Base-by-base conservation (phyloP, 2,329 filamentous ascomycete species). In the Aphanoascus verrucosus region DNA sequence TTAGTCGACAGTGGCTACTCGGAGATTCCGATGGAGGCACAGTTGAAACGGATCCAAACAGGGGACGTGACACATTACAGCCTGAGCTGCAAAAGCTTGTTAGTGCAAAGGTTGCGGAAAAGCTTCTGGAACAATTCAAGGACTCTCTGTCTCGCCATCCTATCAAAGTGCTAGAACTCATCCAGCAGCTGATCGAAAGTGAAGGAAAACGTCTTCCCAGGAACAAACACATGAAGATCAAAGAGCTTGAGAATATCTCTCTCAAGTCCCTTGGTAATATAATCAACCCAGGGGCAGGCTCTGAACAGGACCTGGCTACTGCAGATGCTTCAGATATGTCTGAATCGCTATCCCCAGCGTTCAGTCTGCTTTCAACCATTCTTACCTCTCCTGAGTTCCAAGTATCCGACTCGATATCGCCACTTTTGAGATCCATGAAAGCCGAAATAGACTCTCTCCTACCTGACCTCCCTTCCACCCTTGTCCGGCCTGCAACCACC, bases 321-420 rank as follows among this genome's bases (percentile, higher is more conserved):
- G 42, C 9, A 3, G 55, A 14, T 56, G 58, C 8, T 20, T 53
- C 48, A 44, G 69, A 70, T 14, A 61, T 63, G 19, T 61, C 60
- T 3, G 69, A 72, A 46, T 69, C 68, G 2, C 54, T 73, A 28
- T 66, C 69, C 4, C 65, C 66, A 8, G 69, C 70, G 7, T 69
- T 72, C 58, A 73, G 70, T 52, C 59, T 73, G 15, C 59, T 73
- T 2, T 73, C 70, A 3, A 71, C 70, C 5, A 66, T 73, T 5
- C 58, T 73, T 19, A 65, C 70, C 2, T 72, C 71, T 5, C 67
- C 70, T 1, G 68, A 70, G 8, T 72, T 72, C 37, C 58, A 62
- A 1, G 54, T 63, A 6, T 65, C 69, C 1, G 55, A 61, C 42
- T 62, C 65, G 19, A 64, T 65, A 3, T 54, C 61, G 2, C 60